Base-by-base conservation (phyloP, 805 yeast genomes). In the Yamadazyma kitorensis region DNA sequence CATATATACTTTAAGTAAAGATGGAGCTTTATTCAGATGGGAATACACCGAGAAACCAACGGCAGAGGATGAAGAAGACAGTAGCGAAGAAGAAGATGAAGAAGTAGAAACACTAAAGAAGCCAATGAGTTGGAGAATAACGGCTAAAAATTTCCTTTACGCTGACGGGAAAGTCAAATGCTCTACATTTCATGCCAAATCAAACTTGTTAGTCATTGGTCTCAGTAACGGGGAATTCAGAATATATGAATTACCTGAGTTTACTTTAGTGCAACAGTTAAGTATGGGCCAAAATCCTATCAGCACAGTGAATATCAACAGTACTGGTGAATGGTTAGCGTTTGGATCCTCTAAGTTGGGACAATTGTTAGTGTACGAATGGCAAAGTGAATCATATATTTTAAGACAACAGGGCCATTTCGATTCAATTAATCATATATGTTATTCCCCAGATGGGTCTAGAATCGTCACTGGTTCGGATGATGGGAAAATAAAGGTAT, bases 311-410 rank as follows among this genome's bases (percentile, higher is more conserved):
- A 60, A 78, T 8, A 74, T 93, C 24, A 93, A 91, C 56, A 60
- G 70, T 2, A 68, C 89, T 5, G 98, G 98, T 21, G 98, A 93
- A 58, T 93, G 98, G 98, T 68, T 93, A 20, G 95, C 96, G 0
- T 86, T 93, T 58, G 98, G 98, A 4, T 88, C 97, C 0, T 64
- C 87, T 21, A 81, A 80, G 52, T 59, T 86, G 18, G 98, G 98
- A n/a, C 98, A 93, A 61, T 64, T 93, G 39, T 64, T 93, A 37
- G 98, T 93, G 0, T 93, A 95, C 69, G 98, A 93, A 69, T 93
- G 98, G 98, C 96, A 93, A 64, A 85, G 95, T 4, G 98, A 93
- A 57, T 86, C 96, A 0, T 93, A 91, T 54, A 83, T 93, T 29
- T 68, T 93, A 45, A 89, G 91, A 55, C 98, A 93, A 56, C 98